Percentiles rank a stretch among this genome's conserved stretches.
Conservation (phyloP, 2,329 filamentous ascomycete species). For the Sclerotinia nivalis region DNA sequence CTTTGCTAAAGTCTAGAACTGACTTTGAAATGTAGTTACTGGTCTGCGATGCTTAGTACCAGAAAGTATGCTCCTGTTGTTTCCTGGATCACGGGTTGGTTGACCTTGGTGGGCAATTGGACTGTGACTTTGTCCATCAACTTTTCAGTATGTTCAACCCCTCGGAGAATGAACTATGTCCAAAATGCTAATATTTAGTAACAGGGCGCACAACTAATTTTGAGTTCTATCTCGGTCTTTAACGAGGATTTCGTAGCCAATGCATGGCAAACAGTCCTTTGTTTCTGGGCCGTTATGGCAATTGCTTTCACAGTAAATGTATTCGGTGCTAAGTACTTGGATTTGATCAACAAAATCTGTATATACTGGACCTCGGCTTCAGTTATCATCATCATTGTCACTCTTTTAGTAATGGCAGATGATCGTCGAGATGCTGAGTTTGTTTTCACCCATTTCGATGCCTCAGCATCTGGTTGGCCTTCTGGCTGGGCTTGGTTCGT, state of each 20-base stretch:
- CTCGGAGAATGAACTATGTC: background rate
- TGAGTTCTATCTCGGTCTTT: constrained; percentile 68
- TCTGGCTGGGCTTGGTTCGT: constrained; percentile 73
- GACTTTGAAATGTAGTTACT: constrained; percentile 48
- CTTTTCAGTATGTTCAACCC: constrained; percentile 19
- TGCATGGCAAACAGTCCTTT: constrained; percentile 68
- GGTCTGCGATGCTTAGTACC: constrained; percentile 67
- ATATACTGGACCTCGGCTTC: constrained; percentile 70
- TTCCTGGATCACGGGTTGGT: constrained; percentile 70
- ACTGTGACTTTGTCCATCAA: constrained; percentile 60
- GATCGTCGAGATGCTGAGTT: constrained; percentile 59
- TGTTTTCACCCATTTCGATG: constrained; percentile 69
- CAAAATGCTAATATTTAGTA: background rate
- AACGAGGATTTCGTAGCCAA: constrained; percentile 68
- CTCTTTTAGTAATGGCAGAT: constrained; percentile 57
- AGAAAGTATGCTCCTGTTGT: constrained; percentile 66
- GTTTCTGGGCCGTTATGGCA: constrained; percentile 71
- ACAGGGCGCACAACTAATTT: constrained; percentile 64
- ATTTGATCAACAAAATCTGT: constrained; percentile 71
- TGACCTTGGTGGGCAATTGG: constrained; percentile 74
- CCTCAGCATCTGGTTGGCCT: constrained; percentile 65
- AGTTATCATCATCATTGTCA: constrained; percentile 68
- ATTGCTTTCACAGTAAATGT: constrained; percentile 65
- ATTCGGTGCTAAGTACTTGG: constrained; percentile 61
- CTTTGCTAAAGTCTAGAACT: constrained; percentile 5